Percentiles rank a stretch among this genome's conserved stretches.
These are phyloP conservation scores for Trapa incisa DNA, from an alignment of 345 rosid species.

Conservation along the genomic window DNA sequence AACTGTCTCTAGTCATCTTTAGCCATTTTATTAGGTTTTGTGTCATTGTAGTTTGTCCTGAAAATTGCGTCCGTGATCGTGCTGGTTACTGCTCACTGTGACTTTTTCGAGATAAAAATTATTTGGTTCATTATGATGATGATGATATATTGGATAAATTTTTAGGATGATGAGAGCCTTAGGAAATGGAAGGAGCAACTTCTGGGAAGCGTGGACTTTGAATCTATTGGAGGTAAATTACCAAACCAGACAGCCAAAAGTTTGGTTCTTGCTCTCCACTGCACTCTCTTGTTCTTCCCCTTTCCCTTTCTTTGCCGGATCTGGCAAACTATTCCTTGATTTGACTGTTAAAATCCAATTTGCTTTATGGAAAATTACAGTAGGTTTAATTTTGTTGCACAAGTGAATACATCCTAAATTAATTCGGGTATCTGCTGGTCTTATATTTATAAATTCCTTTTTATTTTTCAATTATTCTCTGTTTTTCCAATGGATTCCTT, in stretches of 20 bases:
- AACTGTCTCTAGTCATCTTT: too few relatives aligned
- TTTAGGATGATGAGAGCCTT: slow-evolving; percentile 68
- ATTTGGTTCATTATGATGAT: slow-evolving; percentile 8
- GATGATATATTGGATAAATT: background rate
- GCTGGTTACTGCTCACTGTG: background rate
- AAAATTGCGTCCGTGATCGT: too few relatives aligned
- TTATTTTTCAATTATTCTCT: too few relatives aligned
- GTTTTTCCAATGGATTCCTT: too few relatives aligned
- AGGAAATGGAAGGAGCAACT: slow-evolving; percentile 80
- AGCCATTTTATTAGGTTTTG: too few relatives aligned
- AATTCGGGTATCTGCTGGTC: too few relatives aligned
- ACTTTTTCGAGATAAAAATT: background rate
- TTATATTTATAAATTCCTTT: too few relatives aligned
- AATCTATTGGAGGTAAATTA: slow-evolving; percentile 44
- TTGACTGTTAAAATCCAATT: background rate
- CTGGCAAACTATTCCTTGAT: slow-evolving; percentile 1
- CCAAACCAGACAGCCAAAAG: background rate
- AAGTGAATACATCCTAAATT: background rate
- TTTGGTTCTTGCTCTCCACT: background rate
- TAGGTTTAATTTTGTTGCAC: background rate
- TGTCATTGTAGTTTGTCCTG: too few relatives aligned
- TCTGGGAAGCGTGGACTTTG: slow-evolving; percentile 49
- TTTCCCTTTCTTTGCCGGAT: too few relatives aligned
- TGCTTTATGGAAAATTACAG: background rate
- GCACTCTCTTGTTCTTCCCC: background rate